A percentile compares a stretch with the other conserved stretches of the same genome.
These are phyloP conservation scores for Aspergillus sclerotiicarbonarius DNA, from an alignment of 495 filamentous ascomycete species.

Conservation along the genomic window DNA sequence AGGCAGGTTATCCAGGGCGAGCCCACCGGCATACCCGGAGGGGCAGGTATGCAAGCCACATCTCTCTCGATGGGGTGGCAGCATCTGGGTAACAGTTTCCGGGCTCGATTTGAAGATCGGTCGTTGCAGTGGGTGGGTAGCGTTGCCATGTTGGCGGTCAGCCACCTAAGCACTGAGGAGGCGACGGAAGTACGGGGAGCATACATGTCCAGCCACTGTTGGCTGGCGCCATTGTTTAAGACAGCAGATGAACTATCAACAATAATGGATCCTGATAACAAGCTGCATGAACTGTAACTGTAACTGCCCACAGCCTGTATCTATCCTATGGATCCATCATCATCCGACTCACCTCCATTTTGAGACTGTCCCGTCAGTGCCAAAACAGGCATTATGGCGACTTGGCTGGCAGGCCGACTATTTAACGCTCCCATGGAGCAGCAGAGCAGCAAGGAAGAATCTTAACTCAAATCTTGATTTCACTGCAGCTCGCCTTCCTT, in stretches of 20 bases:
- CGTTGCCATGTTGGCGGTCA: constrained; percentile 17
- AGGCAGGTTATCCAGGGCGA: background rate
- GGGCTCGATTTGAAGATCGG: constrained; percentile 2
- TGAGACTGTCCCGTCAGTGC: background rate
- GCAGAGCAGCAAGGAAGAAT: constrained; percentile 5
- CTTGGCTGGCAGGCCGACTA: background rate
- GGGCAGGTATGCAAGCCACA: constrained; percentile 7
- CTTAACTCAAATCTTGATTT: background rate
- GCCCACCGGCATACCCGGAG: background rate
- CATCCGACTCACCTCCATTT: background rate
- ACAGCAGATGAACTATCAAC: constrained; percentile 10
- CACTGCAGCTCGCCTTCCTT: background rate
- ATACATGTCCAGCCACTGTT: constrained; percentile 16
- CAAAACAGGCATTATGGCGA: background rate
- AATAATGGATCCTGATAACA: constrained; percentile 8
- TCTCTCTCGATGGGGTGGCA: background rate
- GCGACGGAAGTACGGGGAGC: background rate
- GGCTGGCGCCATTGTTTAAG: constrained; percentile 8
- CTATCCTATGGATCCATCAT: background rate
- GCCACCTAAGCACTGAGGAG: constrained; percentile 8
- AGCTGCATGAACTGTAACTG: constrained; percentile 19
- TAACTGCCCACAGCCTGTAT: background rate
- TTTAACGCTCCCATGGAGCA: background rate
- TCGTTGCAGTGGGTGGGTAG: background rate
- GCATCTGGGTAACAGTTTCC: background rate